A percentile compares a stretch with the other conserved stretches of the same genome.
phyloP scores from a whole-genome alignment of 495 filamentous ascomycete species.

The Margaritispora aquatica region DNA sequence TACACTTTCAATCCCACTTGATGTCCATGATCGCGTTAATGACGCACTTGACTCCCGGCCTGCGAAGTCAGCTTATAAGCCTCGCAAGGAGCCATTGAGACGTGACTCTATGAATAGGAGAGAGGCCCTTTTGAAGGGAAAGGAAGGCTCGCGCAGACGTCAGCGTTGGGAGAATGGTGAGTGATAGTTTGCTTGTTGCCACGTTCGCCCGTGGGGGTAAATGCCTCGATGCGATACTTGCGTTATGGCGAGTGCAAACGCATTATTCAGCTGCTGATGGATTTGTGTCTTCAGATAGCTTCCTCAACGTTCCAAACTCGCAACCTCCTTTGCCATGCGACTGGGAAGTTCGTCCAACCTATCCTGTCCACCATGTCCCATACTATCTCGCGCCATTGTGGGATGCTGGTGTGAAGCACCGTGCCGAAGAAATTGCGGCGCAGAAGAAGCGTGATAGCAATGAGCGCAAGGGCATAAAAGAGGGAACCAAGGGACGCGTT shows the following conservation, averaged over 20 bases:
- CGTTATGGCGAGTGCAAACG: not conserved
- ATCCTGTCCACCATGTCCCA: conserved; percentile 70
- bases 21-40: conserved; percentile 15
- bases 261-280: not conserved
- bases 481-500: conserved; percentile 40
- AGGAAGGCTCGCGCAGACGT: conserved; percentile 81
- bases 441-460: conserved; percentile 31
- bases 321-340: conserved; percentile 75
- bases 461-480: conserved; percentile 31
- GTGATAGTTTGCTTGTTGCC: not conserved
- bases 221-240: conserved; percentile 5
- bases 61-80: conserved; percentile 8
- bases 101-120: conserved; percentile 44
- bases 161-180: conserved; percentile 95
- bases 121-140: conserved; percentile 81
- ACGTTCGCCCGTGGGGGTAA: not conserved
- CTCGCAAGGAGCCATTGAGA: conserved; percentile 18
- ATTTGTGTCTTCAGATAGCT: conserved; percentile 54
- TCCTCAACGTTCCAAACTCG: conserved; percentile 80
- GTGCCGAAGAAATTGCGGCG: conserved; percentile 31
- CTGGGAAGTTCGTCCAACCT: conserved; percentile 72
- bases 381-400: conserved; percentile 87
- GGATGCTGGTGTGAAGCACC: conserved; percentile 60
- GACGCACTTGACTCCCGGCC: conserved; percentile 1
- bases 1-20: conserved; percentile 42